Evolutionary conservation across 768 basidiomycete genomes (phyloP).

Genomic region (Suillus brevipes): DNA sequence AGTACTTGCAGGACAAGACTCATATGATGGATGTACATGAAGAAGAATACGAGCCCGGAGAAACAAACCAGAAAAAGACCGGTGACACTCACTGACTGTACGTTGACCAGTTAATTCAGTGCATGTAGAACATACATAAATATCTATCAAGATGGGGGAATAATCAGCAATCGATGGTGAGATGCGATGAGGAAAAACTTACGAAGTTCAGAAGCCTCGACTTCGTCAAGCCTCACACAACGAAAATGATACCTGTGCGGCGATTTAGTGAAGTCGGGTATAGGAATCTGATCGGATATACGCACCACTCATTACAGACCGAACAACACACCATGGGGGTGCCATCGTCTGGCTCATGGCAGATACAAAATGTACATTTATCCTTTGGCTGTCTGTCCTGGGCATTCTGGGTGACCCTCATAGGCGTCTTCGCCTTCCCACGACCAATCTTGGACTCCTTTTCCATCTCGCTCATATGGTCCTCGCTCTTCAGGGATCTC

Average conservation of each 20-base stretch:
- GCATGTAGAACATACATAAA: constrained; percentile 60
- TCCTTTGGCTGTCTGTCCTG: constrained; percentile 22
- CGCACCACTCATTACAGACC: constrained; percentile 72
- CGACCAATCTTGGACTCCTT: constrained; percentile 32
- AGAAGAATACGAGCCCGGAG: constrained; percentile 21
- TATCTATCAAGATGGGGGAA: constrained; percentile 40
- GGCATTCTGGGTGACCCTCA: constrained; percentile 20
- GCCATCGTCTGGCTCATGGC: constrained; percentile 71
- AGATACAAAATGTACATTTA: constrained; percentile 53
- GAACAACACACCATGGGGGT: constrained; percentile 80
- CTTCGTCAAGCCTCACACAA: constrained; percentile 65
- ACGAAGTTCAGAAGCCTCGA: constrained; percentile 79
- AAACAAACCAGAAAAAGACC: constrained; percentile 27
- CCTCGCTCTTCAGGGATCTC: constrained; percentile 19
- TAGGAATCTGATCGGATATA: constrained; percentile 9
- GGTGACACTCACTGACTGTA: constrained; percentile 76
- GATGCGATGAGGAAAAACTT: constrained; percentile 36
- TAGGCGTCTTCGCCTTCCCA: constrained; percentile 25
- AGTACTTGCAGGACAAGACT: constrained; percentile 38
- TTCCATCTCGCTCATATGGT: constrained; percentile 26
- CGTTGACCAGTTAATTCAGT: constrained; percentile 59
- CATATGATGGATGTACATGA: constrained; percentile 39
- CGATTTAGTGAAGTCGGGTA: constrained; percentile 5
- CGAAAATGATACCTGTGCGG: constrained; percentile 74
- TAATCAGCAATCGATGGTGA: constrained; percentile 16